phyloP scores from a whole-genome alignment of 495 filamentous ascomycete genomes.

The Achaetomiella virescens region DNA sequence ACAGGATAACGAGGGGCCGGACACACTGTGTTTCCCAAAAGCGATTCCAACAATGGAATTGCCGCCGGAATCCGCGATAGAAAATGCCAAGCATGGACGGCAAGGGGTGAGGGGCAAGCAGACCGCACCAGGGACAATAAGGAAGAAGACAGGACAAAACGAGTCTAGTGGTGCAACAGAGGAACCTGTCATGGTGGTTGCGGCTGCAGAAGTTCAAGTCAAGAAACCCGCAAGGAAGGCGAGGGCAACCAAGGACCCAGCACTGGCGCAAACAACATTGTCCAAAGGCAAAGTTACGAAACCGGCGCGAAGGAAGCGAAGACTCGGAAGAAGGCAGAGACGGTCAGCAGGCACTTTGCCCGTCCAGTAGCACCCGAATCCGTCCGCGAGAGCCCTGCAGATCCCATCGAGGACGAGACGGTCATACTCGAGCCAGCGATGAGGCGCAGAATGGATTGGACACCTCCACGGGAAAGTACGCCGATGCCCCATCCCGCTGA shows the following conservation, averaged over 20 bases:
- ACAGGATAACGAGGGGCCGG: not conserved
- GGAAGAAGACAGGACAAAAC: not conserved
- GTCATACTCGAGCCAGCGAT: conserved; percentile 42
- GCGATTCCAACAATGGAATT: not conserved
- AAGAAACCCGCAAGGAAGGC: conserved; percentile 11
- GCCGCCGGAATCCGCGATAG: not conserved
- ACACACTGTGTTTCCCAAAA: not conserved
- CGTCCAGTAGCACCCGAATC: conserved; percentile 9
- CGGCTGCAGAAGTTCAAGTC: not conserved
- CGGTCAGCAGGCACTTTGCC: conserved; percentile 34
- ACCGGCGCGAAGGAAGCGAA: conserved; percentile 23
- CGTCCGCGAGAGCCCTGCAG: not conserved
- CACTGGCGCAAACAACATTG: conserved; percentile 26
- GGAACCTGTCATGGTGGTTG: not conserved
- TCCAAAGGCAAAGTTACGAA: conserved; percentile 33
- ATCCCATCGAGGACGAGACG: conserved; percentile 19
- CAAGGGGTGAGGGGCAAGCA: not conserved
- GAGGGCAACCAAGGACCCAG: conserved; percentile 11
- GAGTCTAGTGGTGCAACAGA: not conserved
- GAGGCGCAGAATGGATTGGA: conserved; percentile 51
- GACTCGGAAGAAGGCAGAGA: conserved; percentile 24
- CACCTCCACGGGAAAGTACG: conserved; percentile 41
- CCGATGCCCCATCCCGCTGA: conserved; percentile 6
- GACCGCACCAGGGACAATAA: not conserved
- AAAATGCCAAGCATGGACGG: too few species aligned